Evolutionary conservation across 2,329 filamentous ascomycete genomes (phyloP), one percentile per base, ranked within the genome.

Genomic region (Fusarium sublunatum): DNA sequence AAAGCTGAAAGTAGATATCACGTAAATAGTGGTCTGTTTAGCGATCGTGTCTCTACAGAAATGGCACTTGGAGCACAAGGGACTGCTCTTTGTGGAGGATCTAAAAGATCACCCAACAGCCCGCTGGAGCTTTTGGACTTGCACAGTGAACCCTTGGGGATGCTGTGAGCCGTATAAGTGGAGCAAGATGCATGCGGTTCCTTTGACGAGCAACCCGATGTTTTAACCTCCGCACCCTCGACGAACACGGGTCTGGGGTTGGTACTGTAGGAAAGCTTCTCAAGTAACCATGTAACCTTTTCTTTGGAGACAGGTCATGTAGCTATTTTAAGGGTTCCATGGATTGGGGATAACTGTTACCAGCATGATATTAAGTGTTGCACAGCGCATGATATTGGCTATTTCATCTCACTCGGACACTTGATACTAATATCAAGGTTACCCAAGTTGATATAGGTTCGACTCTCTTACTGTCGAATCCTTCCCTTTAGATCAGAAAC

Each of bases 281-380:
- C 19, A 19, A 19, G 19, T 19, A 19, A 19, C 19, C 12, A 31
- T 31, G 29, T 19, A 31, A 11, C 29, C 29, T 22, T 22, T 36
- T 15, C 35, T 36, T 36, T 36, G 24, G 12, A 19, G 38, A 29
- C 26, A 10, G 25, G 13, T 47, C 24, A n/a, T 24, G 28, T 41
- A 43, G 26, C 36, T 53, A 51, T 42, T 53, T 28, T 31, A 26
- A 40, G 36, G 35, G 11, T 22, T 22, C 9, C 9, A 10, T 29
- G 36, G 25, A 7, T 39, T 22, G 40, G 40, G 45, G 36, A 53
- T 35, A 45, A 36, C 10, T 36, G 12, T 34, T 12, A 11, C 32
- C 26, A 26, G 7, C 28, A 48, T 25, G n/a, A 26, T 19, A 19
- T 28, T 8, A 8, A 28, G 12, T 24, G 47, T 59, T 46, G 22